Evolutionary conservation across 2,329 filamentous ascomycete genomes (phyloP), one percentile per base, ranked within the genome.

Genomic region (Chaetomium strumarium): DNA sequence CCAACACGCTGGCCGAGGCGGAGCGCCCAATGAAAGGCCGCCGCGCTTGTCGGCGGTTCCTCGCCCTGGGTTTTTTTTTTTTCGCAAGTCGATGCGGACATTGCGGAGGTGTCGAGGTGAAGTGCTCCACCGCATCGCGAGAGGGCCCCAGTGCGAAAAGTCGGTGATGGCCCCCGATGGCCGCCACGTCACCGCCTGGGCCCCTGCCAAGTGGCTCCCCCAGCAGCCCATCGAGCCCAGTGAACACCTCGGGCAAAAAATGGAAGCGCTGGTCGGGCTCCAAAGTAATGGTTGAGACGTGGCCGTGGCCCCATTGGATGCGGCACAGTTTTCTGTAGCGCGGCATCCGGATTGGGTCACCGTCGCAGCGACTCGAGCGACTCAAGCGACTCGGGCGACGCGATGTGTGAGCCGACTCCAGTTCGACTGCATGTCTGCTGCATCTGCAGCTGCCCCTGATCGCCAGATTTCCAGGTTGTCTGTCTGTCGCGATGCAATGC

Each of bases 221-320:
- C 31, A 34, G 7, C 13, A 37, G 14, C 7, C 34, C 13, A n/a
- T 14, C 40, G 30, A 16, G 24, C 17, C 13, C 29, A 9, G 42
- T 16, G n/a, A 17, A 7, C 24, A 44, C 45, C 38, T 52, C 38
- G 42, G 33, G 38, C 42, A 36, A 16, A n/a, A n/a, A n/a, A n/a
- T n/a, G n/a, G n/a, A n/a, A n/a, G n/a, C 16, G n/a, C 36, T 24
- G 36, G 48, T 58, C 40, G 42, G 53, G 53, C 53, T 51, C 55
- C 55, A 53, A 57, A 47, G 36, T 44, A 44, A 14, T 51, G 12
- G 12, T 10, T 17, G 5, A 33, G 50, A 49, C 41, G 46, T 55
- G 52, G 47, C 41, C 24, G 41, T 30, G 16, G 41, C 13, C 33
- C 29, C 49, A 51, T 55, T 53, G 52, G 53, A 9, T 43, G 16